Base-by-base conservation (phyloP, 148 eudicot species). In the Fagopyrum tataricum region DNA sequence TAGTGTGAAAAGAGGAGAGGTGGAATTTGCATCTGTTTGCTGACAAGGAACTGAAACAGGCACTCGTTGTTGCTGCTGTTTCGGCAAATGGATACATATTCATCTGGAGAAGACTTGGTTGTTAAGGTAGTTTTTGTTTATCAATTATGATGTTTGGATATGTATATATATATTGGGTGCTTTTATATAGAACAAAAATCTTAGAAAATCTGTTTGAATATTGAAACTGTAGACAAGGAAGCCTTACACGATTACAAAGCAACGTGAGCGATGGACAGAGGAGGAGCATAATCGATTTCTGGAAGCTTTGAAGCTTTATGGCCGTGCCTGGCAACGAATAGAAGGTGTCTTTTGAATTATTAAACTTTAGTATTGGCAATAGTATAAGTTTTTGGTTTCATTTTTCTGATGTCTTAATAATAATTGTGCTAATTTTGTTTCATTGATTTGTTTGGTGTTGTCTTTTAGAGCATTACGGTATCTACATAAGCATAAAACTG, bases 271-370 rank as follows among this genome's bases (percentile, higher is more conserved):
- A 86, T 96, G 99, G 99, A 87, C 97, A 9, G 96, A 92, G 73
- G 99, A 92, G 82, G 99, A 96, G 84, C 99, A 96, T 79, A 90
- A 84, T 76, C 87, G 84, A 87, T 96, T 96, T 74, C 81, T 96
- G 2, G 99, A 96, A 83, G 99, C 97, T 75, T 80, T 96, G 83
- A 96, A 96, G 79, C 92, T 96, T 67, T 80, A 96, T 81, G 99
- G 99, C 40, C 94, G 99, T 78, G 97, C 99, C 75, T 96, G 99
- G 99, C 99, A 96, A 83, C 91, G 94, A 15, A 96, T 96, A 46
- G 99, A 96, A 96, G 99, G 99, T 96, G 39, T 58, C 24, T 58
- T 14, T 58, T 9, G 4, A 21, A 11, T 58, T 58, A 58, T 58
- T 12, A 20, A 55, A 20, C 62, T 20, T 18, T 21, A 59, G 37